A percentile compares a stretch with the other conserved stretches of the same genome.
These are phyloP conservation scores for Pythium coloratum DNA, from an alignment of 352 stramenopile species.

Conservation along the genomic window DNA sequence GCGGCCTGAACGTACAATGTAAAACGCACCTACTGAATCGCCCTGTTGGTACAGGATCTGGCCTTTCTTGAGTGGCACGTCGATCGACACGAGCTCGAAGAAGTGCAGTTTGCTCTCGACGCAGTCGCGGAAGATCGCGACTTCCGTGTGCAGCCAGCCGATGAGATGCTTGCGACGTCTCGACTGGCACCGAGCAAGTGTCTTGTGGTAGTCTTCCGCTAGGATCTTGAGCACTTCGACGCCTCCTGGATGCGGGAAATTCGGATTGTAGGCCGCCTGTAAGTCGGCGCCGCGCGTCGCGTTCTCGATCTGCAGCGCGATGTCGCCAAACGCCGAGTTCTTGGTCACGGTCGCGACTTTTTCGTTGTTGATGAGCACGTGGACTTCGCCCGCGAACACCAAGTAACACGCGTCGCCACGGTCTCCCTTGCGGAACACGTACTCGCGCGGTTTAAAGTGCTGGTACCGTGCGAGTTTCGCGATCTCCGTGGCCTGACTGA, in stretches of 20 bases:
- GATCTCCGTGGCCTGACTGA: conserved; percentile 69
- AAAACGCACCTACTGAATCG: conserved; percentile 65
- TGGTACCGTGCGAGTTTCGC: conserved; percentile 62
- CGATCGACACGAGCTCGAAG: conserved; percentile 76
- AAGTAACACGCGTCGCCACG: conserved; percentile 69
- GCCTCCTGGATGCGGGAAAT: conserved; percentile 18
- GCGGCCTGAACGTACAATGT: conserved; percentile 58
- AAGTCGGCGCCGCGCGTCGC: conserved; percentile 70
- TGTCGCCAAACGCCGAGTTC: conserved; percentile 68
- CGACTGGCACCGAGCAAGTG: conserved; percentile 60
- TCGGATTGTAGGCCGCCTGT: conserved; percentile 32
- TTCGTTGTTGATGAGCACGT: conserved; percentile 63
- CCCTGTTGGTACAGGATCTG: conserved; percentile 62
- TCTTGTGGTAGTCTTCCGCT: conserved; percentile 74
- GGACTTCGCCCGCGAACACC: conserved; percentile 56
- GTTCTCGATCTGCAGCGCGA: conserved; percentile 71
- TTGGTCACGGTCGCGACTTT: conserved; percentile 57
- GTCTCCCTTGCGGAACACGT: conserved; percentile 65
- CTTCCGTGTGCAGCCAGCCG: conserved; percentile 66
- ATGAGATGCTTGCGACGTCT: conserved; percentile 64
- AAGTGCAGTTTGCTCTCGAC: conserved; percentile 77
- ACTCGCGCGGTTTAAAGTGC: conserved; percentile 48
- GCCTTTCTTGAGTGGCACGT: conserved; percentile 58
- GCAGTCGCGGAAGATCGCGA: conserved; percentile 66
- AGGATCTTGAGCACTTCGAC: conserved; percentile 68